A percentile compares a stretch with the other conserved stretches of the same genome.
phyloP scores from a whole-genome alignment of 1,139 yeast species.

The Diutina catenulata region DNA sequence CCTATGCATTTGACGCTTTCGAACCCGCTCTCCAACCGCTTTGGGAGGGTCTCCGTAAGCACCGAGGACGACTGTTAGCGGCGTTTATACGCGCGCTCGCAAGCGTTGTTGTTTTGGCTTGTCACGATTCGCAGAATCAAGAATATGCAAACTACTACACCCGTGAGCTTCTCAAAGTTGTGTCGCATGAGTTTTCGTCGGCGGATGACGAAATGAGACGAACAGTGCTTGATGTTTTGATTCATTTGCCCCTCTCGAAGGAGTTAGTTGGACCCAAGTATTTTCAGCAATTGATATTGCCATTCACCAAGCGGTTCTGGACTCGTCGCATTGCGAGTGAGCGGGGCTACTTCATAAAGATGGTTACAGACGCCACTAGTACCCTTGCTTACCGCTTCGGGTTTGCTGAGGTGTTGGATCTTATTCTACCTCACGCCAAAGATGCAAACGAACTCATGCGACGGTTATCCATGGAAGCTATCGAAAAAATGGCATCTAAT shows the following conservation, averaged over 20 bases:
- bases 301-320: slow-evolving; percentile 73
- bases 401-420: slow-evolving; percentile 45
- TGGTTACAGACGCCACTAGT: slow-evolving; percentile 67
- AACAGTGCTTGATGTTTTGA: slow-evolving; percentile 42
- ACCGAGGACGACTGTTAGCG: slow-evolving; percentile 70
- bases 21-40: slow-evolving; percentile 60
- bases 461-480: slow-evolving; percentile 66
- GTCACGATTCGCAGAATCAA: slow-evolving; percentile 33
- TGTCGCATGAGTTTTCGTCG: slow-evolving; percentile 62
- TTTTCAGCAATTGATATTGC: slow-evolving; percentile 36
- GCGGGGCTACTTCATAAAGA: slow-evolving; percentile 32
- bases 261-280: slow-evolving; percentile 18
- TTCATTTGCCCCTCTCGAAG: slow-evolving; percentile 21
- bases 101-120: slow-evolving; percentile 75
- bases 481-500: slow-evolving; percentile 21
- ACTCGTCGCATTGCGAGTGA: slow-evolving; percentile 54
- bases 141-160: slow-evolving; percentile 77
- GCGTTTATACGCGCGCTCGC: slow-evolving; percentile 75
- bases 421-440: slow-evolving; percentile 47
- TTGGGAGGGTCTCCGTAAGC: slow-evolving; percentile 70
- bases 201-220: slow-evolving; percentile 87
- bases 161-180: slow-evolving; percentile 53
- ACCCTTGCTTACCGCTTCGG: slow-evolving; percentile 62
- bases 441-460: slow-evolving; percentile 80
- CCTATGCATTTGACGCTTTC: slow-evolving; percentile 87